phyloP scores from a whole-genome alignment of 2,329 filamentous ascomycete genomes.

The Chaetomiaceae sp. region DNA sequence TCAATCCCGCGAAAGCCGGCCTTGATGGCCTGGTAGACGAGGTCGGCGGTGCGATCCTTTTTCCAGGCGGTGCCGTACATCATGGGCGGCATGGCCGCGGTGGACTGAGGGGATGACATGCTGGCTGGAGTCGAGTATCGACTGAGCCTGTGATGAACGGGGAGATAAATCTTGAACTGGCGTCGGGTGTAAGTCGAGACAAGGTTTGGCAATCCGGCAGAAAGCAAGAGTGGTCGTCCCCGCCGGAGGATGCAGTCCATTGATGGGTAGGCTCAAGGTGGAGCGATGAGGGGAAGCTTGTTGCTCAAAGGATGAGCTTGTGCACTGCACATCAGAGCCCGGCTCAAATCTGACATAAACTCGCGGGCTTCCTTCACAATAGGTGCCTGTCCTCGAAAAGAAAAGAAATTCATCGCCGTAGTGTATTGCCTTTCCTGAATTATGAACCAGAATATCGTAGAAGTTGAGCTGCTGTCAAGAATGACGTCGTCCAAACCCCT shows the following conservation, averaged over 20 bases:
- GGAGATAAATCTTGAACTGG: background rate
- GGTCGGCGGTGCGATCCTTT: constrained; percentile 58
- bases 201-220: background rate
- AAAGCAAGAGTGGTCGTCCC: background rate
- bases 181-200: background rate
- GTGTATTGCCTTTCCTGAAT: too few species aligned
- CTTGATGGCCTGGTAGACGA: constrained; percentile 65
- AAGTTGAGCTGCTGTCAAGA: too few species aligned
- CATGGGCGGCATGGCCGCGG: constrained; percentile 46
- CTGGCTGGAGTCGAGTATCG: background rate
- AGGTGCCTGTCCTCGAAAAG: too few species aligned
- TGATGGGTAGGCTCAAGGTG: background rate
- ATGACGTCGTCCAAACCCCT: constrained; percentile 15
- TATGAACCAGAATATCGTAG: too few species aligned
- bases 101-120: constrained; percentile 8
- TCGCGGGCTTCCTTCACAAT: too few species aligned
- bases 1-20: constrained; percentile 70
- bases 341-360: too few species aligned
- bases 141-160: background rate
- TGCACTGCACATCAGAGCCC: too few species aligned
- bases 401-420: too few species aligned
- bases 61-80: constrained; percentile 89
- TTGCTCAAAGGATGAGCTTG: background rate
- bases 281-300: constrained; percentile 14
- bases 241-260: background rate